Base-by-base conservation (phyloP, 345 rosid genomes). In the Populus ilicifolia region DNA sequence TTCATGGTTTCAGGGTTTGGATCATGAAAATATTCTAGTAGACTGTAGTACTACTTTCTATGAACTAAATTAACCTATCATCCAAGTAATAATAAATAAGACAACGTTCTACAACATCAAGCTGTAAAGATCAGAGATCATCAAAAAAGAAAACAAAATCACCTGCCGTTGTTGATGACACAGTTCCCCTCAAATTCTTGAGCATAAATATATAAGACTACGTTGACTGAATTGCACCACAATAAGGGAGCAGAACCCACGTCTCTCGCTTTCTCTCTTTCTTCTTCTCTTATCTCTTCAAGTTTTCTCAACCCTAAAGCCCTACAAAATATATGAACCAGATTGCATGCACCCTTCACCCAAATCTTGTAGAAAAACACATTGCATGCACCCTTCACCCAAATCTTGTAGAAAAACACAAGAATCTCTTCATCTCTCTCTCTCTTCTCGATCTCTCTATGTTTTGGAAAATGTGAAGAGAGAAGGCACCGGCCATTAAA, bases 171-270 rank as follows among this genome's bases (percentile, higher is more conserved):
- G 81, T 75, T 82, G 74, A 80, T 84, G 85, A 80, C 84, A 87
- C 83, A 30, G 62, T 84, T 80, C 69, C 88, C 77, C 80, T 84
- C 81, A 86, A 84, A 89, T 85, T 84, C 82, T 81, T 84, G 85
- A 77, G 78, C 82, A 77, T 77, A 79, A 69, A 79, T 78, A 78
- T 63, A 81, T 76, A 79, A 82, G 72, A 64, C 62, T 82, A 48
- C 43, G 78, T 83, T 87, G 92, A 89, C 89, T 80, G 80, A 76
- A 67, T 25, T 83, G 88, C 85, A 66, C 87, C 87, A 77, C 85
- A 75, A 77, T 74, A 79, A 73, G 90, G 89, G 75, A 67, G 85
- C 88, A 87, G 78, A 77, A 77, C 90, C 90, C 92, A 82, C 87
- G 85, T 83, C 88, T 81, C 87, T 83, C 88, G 90, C 88, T 79